Evolutionary conservation across 139 green algal species (phyloP).

Genomic region (Ettlia oleoabundans): DNA sequence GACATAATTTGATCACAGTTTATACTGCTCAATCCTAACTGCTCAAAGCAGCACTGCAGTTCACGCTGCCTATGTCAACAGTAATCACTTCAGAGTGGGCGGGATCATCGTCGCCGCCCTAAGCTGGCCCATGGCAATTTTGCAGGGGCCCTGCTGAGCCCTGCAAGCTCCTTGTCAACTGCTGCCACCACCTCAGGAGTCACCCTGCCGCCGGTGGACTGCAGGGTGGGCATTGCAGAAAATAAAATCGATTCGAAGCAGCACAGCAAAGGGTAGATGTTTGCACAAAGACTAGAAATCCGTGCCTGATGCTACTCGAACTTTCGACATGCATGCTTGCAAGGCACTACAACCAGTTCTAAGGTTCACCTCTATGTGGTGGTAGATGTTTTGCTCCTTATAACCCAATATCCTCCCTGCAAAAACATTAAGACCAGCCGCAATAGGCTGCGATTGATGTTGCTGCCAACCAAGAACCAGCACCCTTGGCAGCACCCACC

Average conservation of each 20-base stretch:
- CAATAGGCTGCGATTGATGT: background rate
- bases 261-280: no score
- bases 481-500: no score
- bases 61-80: no score
- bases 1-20: no score
- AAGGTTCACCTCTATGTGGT: slow-evolving; percentile 58
- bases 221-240: no score
- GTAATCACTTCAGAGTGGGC: no score
- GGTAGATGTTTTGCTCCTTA: slow-evolving; percentile 51
- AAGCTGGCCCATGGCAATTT: slow-evolving; percentile 54
- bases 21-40: no score
- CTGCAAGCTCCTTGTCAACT: slow-evolving; percentile 58
- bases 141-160: slow-evolving; percentile 50
- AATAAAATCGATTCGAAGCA: no score
- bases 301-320: no score
- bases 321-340: background rate
- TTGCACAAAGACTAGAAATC: no score
- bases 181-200: slow-evolving; percentile 50
- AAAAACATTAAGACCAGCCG: background rate
- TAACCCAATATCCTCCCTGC: slow-evolving; percentile 65
- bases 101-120: background rate
- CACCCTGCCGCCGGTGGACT: slow-evolving; percentile 27
- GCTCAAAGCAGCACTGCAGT: no score
- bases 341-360: slow-evolving; percentile 25
- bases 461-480: background rate